Evolutionary conservation across 345 rosid species (phyloP).

Genomic region (Euphorbia pulcherrima): DNA sequence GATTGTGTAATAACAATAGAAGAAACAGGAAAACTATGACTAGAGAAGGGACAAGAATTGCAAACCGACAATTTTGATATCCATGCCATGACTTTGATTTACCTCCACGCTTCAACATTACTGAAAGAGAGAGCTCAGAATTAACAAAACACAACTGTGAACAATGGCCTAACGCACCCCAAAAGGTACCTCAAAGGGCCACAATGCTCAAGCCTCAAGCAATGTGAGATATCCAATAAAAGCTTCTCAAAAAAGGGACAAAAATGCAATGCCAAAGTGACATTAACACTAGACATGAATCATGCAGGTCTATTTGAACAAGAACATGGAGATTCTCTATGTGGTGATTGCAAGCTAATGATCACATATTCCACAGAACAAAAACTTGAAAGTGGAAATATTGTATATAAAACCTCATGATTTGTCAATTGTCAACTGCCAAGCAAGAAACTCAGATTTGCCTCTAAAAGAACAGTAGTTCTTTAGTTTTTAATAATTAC

Average conservation of each 20-base stretch:
- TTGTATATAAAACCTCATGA: background rate
- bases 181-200: background rate
- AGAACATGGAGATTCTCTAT: background rate
- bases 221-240: too few species aligned
- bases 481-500: background rate
- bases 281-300: background rate
- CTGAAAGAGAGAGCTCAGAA: slow-evolving; percentile 17
- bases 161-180: too few species aligned
- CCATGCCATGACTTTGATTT: slow-evolving; percentile 43
- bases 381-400: background rate
- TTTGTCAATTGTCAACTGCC: background rate
- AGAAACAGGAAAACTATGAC: slow-evolving; percentile 31
- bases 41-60: slow-evolving; percentile 27
- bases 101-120: slow-evolving; percentile 57
- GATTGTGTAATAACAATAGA: slow-evolving; percentile 25
- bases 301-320: background rate
- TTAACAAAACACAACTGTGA: background rate
- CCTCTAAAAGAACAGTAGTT: background rate
- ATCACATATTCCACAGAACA: background rate
- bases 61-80: slow-evolving; percentile 24
- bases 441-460: background rate
- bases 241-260: background rate
- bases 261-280: background rate
- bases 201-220: too few species aligned
- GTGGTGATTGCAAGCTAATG: background rate